Evolutionary conservation across 2,329 filamentous ascomycete genomes (phyloP), one percentile per base, ranked within the genome.

Genomic region (Penicillium vulpinum): DNA sequence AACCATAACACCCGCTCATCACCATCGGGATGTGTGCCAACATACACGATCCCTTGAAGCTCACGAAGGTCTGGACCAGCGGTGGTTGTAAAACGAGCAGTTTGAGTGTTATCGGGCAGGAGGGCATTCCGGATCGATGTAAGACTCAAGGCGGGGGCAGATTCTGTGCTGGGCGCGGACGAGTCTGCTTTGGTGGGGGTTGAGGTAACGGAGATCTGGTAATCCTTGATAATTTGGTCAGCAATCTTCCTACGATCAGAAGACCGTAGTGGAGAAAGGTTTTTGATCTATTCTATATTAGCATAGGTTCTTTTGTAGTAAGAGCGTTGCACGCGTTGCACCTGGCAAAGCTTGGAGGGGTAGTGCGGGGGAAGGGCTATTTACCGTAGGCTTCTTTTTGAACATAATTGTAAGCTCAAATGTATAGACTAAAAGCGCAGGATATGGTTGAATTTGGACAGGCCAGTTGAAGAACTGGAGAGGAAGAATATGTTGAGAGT

Each of bases 171-270:
- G 13, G 43, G 28, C 28, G 11, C 28, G 13, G 44, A 77, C 68
- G 80, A 73, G 39, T 50, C 52, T 52, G 66, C 57, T 49, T 71
- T 67, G 29, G 71, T 56, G 18, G 70, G 54, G 13, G 65, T 66
- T 22, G 71, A 64, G 8, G 81, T 79, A 1, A 83, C 67, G 38
- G 78, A 68, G 58, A 87, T 78, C 35, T 78, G 73, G 67, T 86
- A 87, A 64, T 86, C 83, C 60, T 79, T 72, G 67, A 89, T 88
- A 64, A 89, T 87, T 62, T 86, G 81, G 66, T 88, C 85, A 48
- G 86, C 86, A 35, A 86, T 83, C 64, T 84, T 86, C 57, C 87
- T 80, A 57, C 87, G 81, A 66, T 89, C 87, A 2, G 86, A 88
- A 5, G 86, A 88, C 53, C 87, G 83, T 51, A 89, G 75, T 39